Percentiles rank a stretch among this genome's conserved stretches.
phyloP scores from a whole-genome alignment of 805 yeast species.

The Kregervanrija fluxuum region DNA sequence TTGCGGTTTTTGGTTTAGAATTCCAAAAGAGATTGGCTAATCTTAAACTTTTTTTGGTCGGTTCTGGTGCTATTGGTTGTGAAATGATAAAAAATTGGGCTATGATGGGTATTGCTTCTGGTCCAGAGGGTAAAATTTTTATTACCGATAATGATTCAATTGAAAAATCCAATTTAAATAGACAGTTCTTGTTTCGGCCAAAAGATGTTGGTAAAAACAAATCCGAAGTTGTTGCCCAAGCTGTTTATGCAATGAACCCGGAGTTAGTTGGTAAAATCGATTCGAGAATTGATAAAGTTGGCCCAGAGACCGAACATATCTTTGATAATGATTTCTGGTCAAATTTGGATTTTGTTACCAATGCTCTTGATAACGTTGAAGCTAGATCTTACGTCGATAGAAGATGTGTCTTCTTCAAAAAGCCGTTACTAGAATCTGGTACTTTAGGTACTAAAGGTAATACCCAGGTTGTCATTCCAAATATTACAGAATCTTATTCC shows the following conservation, averaged over 20 bases:
- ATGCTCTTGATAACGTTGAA: slow-evolving; percentile 95
- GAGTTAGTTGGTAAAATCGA: slow-evolving; percentile 72
- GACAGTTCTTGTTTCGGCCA: slow-evolving; percentile 93
- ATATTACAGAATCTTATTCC: slow-evolving; percentile 90
- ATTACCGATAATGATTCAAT: slow-evolving; percentile 94
- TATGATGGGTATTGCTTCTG: slow-evolving; percentile 89
- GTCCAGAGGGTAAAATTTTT: slow-evolving; percentile 74
- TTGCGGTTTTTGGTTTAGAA: slow-evolving; percentile 84
- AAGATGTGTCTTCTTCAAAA: slow-evolving; percentile 87
- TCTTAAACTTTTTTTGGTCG: slow-evolving; percentile 82
- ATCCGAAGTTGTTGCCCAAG: slow-evolving; percentile 83
- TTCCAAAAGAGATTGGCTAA: slow-evolving; percentile 71
- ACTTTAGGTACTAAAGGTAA: slow-evolving; percentile 98
- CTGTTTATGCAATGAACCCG: slow-evolving; percentile 82
- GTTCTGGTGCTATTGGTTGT: slow-evolving; percentile 98
- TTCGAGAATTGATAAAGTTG: slow-evolving; percentile 79
- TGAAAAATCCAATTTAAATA: slow-evolving; percentile 90
- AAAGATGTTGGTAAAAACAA: slow-evolving; percentile 89
- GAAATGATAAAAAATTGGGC: slow-evolving; percentile 99
- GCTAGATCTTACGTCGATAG: slow-evolving; percentile 97
- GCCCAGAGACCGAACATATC: slow-evolving; percentile 83
- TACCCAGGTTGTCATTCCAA: slow-evolving; percentile 93
- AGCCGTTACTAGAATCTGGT: slow-evolving; percentile 91
- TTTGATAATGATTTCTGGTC: slow-evolving; percentile 86
- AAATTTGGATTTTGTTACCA: slow-evolving; percentile 79